A percentile compares a stretch with the other conserved stretches of the same genome.
Evolutionary conservation across 495 filamentous ascomycete genomes (phyloP).

Genomic region (Poronia punctata): DNA sequence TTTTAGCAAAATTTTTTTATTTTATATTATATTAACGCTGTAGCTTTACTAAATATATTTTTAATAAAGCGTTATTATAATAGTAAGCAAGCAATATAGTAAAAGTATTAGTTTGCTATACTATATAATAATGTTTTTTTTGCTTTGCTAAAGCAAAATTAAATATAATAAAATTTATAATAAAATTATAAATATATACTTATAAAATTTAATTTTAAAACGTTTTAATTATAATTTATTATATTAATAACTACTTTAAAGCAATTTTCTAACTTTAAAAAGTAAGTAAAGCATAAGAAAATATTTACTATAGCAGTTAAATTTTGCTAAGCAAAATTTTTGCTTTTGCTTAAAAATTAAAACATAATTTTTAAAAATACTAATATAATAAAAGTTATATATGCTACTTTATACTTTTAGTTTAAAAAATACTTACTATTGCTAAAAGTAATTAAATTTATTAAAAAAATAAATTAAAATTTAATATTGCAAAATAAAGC

Average conservation of each 20-base stretch:
- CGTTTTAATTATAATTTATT: background rate
- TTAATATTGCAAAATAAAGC: conserved; percentile 1
- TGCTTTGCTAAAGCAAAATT: background rate
- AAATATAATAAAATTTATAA: background rate
- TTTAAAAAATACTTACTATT: background rate
- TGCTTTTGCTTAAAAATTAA: background rate
- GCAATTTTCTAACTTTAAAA: too few species aligned
- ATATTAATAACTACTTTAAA: background rate
- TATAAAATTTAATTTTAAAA: conserved; percentile 2
- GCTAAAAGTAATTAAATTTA: background rate
- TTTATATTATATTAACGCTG: background rate
- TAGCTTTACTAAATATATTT: background rate
- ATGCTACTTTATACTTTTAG: background rate
- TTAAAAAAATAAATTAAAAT: conserved; percentile 1
- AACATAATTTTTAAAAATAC: background rate
- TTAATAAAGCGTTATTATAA: background rate
- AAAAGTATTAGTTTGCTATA: background rate
- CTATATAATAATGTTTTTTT: background rate
- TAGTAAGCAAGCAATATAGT: background rate
- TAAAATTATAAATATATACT: background rate
- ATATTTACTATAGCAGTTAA: background rate
- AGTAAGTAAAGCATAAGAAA: background rate
- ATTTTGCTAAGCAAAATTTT: background rate
- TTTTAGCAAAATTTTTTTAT: background rate
- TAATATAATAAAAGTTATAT: conserved; percentile 2